Conservation (phyloP, 257 asterid genomes). For the Handroanthus guayacan region DNA sequence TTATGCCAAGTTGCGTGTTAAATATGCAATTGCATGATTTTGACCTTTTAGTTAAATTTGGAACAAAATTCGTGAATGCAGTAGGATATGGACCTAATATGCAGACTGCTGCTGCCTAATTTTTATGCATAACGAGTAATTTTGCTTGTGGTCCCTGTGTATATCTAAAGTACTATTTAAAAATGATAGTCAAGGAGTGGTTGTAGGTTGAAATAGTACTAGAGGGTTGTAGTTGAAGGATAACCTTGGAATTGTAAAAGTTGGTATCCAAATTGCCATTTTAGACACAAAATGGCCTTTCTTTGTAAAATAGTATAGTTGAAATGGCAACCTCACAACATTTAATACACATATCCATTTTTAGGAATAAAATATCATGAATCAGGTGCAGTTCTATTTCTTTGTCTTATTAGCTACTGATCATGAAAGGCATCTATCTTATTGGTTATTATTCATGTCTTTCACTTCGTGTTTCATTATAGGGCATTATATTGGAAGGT, state of each 20-base stretch:
- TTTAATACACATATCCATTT: background rate
- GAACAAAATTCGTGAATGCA: background rate
- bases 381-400: background rate
- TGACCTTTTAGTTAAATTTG: background rate
- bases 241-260: no score
- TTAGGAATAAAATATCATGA: background rate
- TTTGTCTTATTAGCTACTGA: background rate
- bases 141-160: no score
- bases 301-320: no score
- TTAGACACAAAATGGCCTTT: no score
- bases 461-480: slow-evolving; percentile 6
- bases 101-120: no score
- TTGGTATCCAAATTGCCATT: no score
- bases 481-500: background rate
- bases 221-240: no score
- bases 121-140: no score
- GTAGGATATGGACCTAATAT: background rate
- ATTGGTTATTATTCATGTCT: background rate
- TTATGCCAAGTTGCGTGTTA: background rate
- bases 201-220: no score
- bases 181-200: no score
- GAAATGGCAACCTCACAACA: background rate
- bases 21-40: background rate
- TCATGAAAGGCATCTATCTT: background rate
- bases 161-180: no score